Conservation (phyloP, 768 basidiomycete genomes). For the Hebeloma cylindrosporum region DNA sequence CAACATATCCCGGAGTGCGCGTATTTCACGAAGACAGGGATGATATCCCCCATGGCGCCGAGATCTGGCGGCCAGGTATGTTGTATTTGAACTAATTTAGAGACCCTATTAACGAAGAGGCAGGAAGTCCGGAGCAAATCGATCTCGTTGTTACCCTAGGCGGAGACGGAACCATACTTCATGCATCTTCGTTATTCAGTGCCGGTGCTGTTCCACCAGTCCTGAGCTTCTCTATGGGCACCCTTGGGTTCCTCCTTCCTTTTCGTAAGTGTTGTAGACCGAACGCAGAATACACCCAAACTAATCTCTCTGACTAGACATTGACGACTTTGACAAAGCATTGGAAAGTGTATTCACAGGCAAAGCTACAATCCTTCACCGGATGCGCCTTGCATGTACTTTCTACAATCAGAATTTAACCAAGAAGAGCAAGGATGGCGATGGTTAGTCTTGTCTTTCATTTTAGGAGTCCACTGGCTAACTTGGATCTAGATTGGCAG, state of each 20-base stretch:
- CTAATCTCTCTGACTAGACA: slow-evolving; percentile 51
- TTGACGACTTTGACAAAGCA: slow-evolving; percentile 82
- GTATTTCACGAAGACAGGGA: slow-evolving; percentile 67
- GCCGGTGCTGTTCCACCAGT: slow-evolving; percentile 91
- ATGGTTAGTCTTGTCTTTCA: slow-evolving; percentile 45
- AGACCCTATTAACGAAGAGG: slow-evolving; percentile 23
- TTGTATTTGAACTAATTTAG: slow-evolving; percentile 1
- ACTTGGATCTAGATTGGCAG: slow-evolving; percentile 68
- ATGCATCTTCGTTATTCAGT: slow-evolving; percentile 89
- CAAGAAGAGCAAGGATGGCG: slow-evolving; percentile 55
- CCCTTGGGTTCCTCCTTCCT: slow-evolving; percentile 88
- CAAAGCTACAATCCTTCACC: slow-evolving; percentile 77
- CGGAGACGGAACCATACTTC: slow-evolving; percentile 93
- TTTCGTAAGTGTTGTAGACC: slow-evolving; percentile 65
- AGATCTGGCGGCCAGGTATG: slow-evolving; percentile 66
- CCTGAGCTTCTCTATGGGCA: slow-evolving; percentile 90
- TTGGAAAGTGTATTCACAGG: slow-evolving; percentile 78
- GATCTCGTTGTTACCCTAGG: slow-evolving; percentile 90
- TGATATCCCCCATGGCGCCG: slow-evolving; percentile 63
- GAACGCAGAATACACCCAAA: neutral
- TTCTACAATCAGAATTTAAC: slow-evolving; percentile 63
- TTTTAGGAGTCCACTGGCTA: neutral
- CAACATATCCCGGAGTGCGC: slow-evolving; percentile 57
- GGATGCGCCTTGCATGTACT: slow-evolving; percentile 87
- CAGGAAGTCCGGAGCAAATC: slow-evolving; percentile 58